phyloP scores from a whole-genome alignment of 1,284 basidiomycete genomes.

The Fistulina hepatica region DNA sequence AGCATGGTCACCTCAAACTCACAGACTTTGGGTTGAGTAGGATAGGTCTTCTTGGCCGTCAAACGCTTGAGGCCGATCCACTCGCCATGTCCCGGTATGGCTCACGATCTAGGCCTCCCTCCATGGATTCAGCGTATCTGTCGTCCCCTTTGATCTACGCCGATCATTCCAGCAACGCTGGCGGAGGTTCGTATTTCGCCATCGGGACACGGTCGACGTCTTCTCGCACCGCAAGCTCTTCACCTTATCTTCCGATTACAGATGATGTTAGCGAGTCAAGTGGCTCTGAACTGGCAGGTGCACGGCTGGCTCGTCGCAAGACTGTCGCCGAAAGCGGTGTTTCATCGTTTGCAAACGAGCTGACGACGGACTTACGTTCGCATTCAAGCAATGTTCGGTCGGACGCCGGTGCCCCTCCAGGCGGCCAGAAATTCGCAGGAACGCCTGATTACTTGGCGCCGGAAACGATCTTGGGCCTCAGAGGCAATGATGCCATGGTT shows the following conservation, averaged over 20 bases:
- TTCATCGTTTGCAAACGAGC: conserved; percentile 72
- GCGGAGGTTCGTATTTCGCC: conserved; percentile 77
- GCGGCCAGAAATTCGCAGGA: conserved; percentile 90
- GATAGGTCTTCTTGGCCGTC: conserved; percentile 94
- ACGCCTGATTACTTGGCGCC: conserved; percentile 97
- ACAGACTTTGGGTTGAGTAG: conserved; percentile 97
- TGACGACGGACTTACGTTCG: conserved; percentile 71
- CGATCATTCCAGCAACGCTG: conserved; percentile 38
- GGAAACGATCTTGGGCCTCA: conserved; percentile 91
- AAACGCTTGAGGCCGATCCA: conserved; percentile 76
- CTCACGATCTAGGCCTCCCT: conserved; percentile 65
- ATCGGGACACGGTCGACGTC: no score
- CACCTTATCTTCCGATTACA: conserved; percentile 54
- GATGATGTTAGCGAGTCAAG: conserved; percentile 82
- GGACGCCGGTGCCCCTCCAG: conserved; percentile 44
- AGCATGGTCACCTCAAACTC: conserved; percentile 91
- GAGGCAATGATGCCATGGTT: conserved; percentile 90
- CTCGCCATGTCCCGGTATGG: conserved; percentile 46
- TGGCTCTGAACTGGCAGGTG: conserved; percentile 66
- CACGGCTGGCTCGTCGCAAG: conserved; percentile 35
- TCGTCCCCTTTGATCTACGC: conserved; percentile 59
- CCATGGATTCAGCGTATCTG: conserved; percentile 73
- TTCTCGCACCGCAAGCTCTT: no score
- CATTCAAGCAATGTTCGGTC: conserved; percentile 37
- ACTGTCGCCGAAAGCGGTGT: conserved; percentile 58